phyloP scores from a whole-genome alignment of 2,329 filamentous ascomycete genomes.

The Triangularia verruculosa region DNA sequence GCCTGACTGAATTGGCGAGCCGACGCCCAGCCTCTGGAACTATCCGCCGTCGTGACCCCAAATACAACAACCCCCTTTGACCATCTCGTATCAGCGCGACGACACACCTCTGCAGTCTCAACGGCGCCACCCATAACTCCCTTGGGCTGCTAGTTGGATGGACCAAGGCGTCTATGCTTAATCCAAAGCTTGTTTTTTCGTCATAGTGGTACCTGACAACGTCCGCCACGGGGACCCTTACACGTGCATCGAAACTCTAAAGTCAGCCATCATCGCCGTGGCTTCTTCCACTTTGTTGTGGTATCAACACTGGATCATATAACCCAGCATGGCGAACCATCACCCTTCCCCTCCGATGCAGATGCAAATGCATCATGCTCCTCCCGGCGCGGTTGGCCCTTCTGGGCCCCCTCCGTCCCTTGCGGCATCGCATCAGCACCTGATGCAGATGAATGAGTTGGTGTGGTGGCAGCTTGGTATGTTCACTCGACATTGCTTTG shows the following conservation, averaged over 20 bases:
- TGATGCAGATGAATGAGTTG: constrained; percentile 72
- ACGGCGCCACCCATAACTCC: not conserved
- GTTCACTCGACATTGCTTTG: constrained; percentile 31
- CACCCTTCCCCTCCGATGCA: constrained; percentile 77
- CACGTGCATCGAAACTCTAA: constrained; percentile 1
- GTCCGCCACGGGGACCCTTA: not conserved
- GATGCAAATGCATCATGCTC: constrained; percentile 63
- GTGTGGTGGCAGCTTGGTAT: constrained; percentile 93
- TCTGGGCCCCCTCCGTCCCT: constrained; percentile 55
- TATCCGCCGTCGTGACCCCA: not conserved
- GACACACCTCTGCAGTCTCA: not conserved
- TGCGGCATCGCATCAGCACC: constrained; percentile 65
- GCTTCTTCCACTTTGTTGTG: not conserved
- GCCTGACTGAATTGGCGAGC: not conserved
- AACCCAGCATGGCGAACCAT: constrained; percentile 64
- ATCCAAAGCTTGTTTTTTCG: not conserved
- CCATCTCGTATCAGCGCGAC: not conserved
- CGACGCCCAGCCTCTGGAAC: not conserved
- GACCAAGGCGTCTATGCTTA: not conserved
- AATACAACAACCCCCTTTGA: not conserved
- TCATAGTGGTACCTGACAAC: not conserved
- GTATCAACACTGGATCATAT: not conserved
- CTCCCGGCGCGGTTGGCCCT: constrained; percentile 61
- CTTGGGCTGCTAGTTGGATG: not conserved
- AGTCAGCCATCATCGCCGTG: not conserved